Base-by-base conservation (phyloP, 176 grass and related monocot genomes). In the Cenchrus americanus region DNA sequence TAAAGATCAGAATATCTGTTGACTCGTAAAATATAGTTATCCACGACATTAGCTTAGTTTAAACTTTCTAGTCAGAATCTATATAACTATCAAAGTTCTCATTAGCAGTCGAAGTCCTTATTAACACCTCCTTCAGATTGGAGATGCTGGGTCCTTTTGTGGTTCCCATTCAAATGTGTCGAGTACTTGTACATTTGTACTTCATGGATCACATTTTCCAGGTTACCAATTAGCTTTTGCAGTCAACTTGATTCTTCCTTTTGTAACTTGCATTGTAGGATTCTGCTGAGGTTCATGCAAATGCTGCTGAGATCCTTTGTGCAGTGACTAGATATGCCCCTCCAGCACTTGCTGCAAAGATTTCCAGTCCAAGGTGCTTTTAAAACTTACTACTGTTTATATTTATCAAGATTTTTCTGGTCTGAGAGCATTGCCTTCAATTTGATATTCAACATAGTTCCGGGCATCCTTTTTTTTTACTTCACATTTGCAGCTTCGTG, bases 211-310 rank as follows among this genome's bases (percentile, higher is more conserved):
- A 23, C 27, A 53, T 80, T 80, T 69, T 69, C 3, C 22, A 57
- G 30, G 48, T 10, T 23, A 40, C 57, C 66, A 60, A 60, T 52
- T 24, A 77, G 48, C 47, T 60, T 84, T 53, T 73, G 49, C 41
- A 46, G 24, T 53, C 42, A 18, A 53, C 15, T 1, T 40, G 43
- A 60, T 14, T 85, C 7, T 22, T 19, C 67, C 77, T 55, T 9
- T 30, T 76, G 65, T 69, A 73, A 76, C 52, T 73, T 63, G 41
- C 76, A 60, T 89, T 75, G 54, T 76, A 98, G 96, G 89, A 98
- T 82, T 95, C 85, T 79, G 80, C 96, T 83, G 96, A 98, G 90
- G 96, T 98, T 65, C 96, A 98, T 91, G 88, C 92, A 69, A 98
- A 95, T 90, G 93, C 91, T 37, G 85, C 96, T 58, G 96, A 98